Evolutionary conservation across 306 rosid genomes (phyloP), one percentile per base, ranked within the genome.

Genomic region (Quercus dentata): DNA sequence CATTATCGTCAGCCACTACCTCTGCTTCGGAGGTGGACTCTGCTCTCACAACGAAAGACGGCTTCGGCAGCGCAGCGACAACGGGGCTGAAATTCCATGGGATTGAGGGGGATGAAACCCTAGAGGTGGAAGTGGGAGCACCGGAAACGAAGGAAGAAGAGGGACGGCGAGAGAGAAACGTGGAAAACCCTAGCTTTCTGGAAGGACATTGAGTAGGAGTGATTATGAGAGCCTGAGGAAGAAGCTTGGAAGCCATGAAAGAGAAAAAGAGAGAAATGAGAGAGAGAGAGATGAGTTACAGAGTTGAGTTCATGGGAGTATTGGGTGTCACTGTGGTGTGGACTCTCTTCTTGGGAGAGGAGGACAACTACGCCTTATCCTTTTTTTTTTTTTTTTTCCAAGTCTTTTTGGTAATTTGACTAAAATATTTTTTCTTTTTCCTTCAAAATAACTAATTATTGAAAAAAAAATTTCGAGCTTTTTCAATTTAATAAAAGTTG

Each of bases 241-340:
- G 82, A 81, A 91, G 83, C 80, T 86, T 94, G 74, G 97, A 84
- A 58, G 87, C 97, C 97, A 92, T 92, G 78, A 11, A 23, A 20
- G 7, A 76, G 52, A 41, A 71, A 74, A 20, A 30, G 56, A 41
- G 56, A 21, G 38, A 70, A 17, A 19, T 31, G 80, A 62, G 35
- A 56, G 44, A 33, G 10, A 38, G 44, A 38, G 44, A 38, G 44
- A 38, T 38, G 44, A 41, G 3, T 41, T 41, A 41, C 46, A 41
- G 46, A 41, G 46, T 41, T 41, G 46, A 41, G 12, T 41, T 41
- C 12, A 41, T 41, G 46, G 46, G 46, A 41, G 46, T 2, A 8
- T 7, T 41, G 11, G 11, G 12, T 8, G 46, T 41, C 46, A 41
- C 12, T 41, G 46, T 41, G 3, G 46, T 2, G 46, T 41, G 11